phyloP scores from a whole-genome alignment of 2,329 filamentous ascomycete species.

The Blastomyces silverae region DNA sequence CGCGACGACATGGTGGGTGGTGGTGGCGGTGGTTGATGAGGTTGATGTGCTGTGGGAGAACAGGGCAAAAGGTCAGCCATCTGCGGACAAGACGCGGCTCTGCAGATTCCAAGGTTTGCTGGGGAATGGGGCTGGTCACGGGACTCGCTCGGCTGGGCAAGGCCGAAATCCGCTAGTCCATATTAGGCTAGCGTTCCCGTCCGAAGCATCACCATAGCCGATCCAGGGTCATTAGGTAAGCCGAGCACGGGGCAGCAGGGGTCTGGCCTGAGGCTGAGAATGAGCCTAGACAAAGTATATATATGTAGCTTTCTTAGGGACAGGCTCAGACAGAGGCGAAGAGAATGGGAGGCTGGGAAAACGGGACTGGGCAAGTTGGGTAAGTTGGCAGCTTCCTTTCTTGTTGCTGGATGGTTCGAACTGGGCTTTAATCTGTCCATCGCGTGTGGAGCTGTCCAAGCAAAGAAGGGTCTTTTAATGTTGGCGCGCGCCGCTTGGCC shows the following conservation, averaged over 20 bases:
- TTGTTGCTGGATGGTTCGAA: not conserved
- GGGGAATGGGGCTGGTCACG: slow-evolving; percentile 22
- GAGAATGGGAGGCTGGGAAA: not conserved
- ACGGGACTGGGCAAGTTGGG: not conserved
- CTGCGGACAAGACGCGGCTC: slow-evolving; percentile 17
- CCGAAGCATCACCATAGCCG: slow-evolving; percentile 27
- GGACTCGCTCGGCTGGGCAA: slow-evolving; percentile 21
- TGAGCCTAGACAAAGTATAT: not conserved
- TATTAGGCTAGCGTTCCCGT: slow-evolving; percentile 32
- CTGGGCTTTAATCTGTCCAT: slow-evolving; percentile 3
- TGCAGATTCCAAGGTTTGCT: slow-evolving; percentile 18
- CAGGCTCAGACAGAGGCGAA: not conserved
- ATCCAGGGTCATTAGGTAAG: slow-evolving; percentile 19
- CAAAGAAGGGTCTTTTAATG: not conserved
- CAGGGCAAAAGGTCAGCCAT: slow-evolving; percentile 14
- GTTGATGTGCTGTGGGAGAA: slow-evolving; percentile 9
- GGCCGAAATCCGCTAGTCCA: slow-evolving; percentile 24
- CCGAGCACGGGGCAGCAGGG: slow-evolving; percentile 8
- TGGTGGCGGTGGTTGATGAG: not conserved
- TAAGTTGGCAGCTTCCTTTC: not conserved
- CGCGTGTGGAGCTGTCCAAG: not conserved
- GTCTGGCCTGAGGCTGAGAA: not conserved
- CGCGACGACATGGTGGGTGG: slow-evolving; percentile 22
- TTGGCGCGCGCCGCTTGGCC: not conserved
- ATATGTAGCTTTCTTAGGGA: not conserved